Conservation (phyloP, 2,329 filamentous ascomycete genomes). For the Gaeumannomyces sp. region DNA sequence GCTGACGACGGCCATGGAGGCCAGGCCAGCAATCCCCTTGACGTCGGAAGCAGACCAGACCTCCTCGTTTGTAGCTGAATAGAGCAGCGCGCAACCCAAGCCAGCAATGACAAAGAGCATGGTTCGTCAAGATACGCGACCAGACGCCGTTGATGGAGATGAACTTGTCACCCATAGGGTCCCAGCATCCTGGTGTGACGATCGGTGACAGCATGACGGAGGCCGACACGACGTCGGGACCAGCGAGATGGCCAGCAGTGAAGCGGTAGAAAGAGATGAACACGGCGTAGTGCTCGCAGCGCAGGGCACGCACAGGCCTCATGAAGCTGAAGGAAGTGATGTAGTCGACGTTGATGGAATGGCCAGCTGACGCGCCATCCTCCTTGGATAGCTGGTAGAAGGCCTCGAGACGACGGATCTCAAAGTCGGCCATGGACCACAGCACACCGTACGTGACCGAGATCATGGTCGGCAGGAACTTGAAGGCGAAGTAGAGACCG, state of each 20-base stretch:
- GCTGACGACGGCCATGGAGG: constrained; percentile 67
- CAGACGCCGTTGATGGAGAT: constrained; percentile 52
- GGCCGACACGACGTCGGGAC: constrained; percentile 63
- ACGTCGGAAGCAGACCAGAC: constrained; percentile 64
- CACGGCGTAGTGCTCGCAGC: constrained; percentile 61
- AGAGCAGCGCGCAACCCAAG: constrained; percentile 52
- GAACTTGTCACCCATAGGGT: constrained; percentile 41
- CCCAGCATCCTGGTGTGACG: constrained; percentile 34
- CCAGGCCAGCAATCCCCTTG: constrained; percentile 66
- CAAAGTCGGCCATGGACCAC: constrained; percentile 61
- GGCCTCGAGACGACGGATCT: constrained; percentile 60
- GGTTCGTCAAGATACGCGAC: constrained; percentile 54
- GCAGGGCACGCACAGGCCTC: constrained; percentile 56
- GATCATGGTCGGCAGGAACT: constrained; percentile 56
- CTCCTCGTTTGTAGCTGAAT: constrained; percentile 54
- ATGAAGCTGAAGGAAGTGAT: constrained; percentile 62
- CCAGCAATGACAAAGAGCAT: constrained; percentile 52
- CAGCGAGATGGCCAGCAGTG: constrained; percentile 59
- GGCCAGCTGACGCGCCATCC: constrained; percentile 53
- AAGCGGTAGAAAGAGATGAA: constrained; percentile 58
- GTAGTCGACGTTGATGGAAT: constrained; percentile 70
- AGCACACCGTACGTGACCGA: constrained; percentile 57
- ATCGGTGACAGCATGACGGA: constrained; percentile 49
- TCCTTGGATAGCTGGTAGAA: constrained; percentile 59
- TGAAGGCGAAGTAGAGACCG: constrained; percentile 53